phyloP scores from a whole-genome alignment of 768 basidiomycete genomes.

The Chlorophyllum brunneum region DNA sequence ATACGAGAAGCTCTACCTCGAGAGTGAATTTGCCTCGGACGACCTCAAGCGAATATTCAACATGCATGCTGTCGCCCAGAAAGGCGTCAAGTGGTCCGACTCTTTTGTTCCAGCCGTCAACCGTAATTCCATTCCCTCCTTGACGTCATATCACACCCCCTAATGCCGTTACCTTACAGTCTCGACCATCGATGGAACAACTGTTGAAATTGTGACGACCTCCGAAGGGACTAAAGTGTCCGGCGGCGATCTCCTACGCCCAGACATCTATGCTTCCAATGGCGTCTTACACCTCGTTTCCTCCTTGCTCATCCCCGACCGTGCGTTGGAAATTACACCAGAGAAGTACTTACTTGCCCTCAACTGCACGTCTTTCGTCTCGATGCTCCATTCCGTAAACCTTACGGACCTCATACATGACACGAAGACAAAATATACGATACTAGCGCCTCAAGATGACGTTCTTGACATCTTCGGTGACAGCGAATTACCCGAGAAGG shows the following conservation, averaged over 20 bases:
- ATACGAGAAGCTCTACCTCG: constrained; percentile 82
- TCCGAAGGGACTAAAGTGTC: constrained; percentile 54
- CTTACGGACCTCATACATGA: constrained; percentile 69
- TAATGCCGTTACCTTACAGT: constrained; percentile 40
- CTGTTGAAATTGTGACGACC: constrained; percentile 56
- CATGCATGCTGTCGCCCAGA: constrained; percentile 65
- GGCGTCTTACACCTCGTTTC: constrained; percentile 92
- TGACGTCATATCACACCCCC: constrained; percentile 1
- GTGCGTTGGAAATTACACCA: constrained; percentile 76
- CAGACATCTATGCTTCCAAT: constrained; percentile 90
- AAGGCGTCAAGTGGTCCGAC: constrained; percentile 64
- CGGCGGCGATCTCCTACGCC: constrained; percentile 57
- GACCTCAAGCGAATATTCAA: constrained; percentile 77
- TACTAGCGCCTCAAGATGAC: constrained; percentile 89
- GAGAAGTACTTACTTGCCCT: constrained; percentile 93
- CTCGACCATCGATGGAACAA: constrained; percentile 62
- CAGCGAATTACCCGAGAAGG: constrained; percentile 56
- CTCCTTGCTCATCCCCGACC: constrained; percentile 73
- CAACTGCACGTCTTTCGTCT: constrained; percentile 89
- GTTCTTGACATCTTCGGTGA: constrained; percentile 59
- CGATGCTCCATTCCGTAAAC: constrained; percentile 79
- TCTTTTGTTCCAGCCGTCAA: constrained; percentile 49
- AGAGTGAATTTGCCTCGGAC: constrained; percentile 80
- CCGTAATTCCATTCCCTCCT: constrained; percentile 37
- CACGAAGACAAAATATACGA: constrained; percentile 70